Evolutionary conservation across 2,329 filamentous ascomycete genomes (phyloP).

Genomic region (Fusarium poae): DNA sequence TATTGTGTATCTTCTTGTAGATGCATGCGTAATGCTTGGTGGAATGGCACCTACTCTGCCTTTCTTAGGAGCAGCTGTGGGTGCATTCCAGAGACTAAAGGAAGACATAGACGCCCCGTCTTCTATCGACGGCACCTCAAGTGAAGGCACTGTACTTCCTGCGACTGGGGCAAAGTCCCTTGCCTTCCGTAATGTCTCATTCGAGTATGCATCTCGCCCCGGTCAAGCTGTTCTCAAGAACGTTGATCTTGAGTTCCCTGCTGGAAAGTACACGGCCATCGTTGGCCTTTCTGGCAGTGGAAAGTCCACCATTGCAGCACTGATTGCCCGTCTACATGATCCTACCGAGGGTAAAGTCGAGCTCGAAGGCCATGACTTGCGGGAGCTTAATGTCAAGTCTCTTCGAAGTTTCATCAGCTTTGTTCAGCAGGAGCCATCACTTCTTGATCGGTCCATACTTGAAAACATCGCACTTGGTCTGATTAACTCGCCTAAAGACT

Average conservation of each 20-base stretch:
- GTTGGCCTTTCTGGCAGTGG: conserved; percentile 69
- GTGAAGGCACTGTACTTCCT: conserved; percentile 56
- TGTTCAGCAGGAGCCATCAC: conserved; percentile 60
- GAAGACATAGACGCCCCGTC: conserved; percentile 67
- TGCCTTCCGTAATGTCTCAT: conserved; percentile 57
- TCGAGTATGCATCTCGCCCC: conserved; percentile 60
- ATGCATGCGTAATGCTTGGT: conserved; percentile 72
- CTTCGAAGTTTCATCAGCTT: conserved; percentile 58
- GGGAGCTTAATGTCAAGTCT: conserved; percentile 60
- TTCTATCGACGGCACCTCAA: conserved; percentile 59
- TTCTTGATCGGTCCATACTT: conserved; percentile 60
- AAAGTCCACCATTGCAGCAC: conserved; percentile 67
- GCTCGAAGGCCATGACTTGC: conserved; percentile 62
- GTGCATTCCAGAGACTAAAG: conserved; percentile 68
- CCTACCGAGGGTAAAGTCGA: conserved; percentile 61
- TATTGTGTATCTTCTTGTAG: conserved; percentile 69
- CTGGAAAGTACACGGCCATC: conserved; percentile 65
- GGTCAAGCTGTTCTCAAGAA: conserved; percentile 58
- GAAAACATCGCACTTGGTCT: conserved; percentile 64
- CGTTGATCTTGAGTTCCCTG: conserved; percentile 61
- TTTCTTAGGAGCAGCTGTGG: conserved; percentile 68
- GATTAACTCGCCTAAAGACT: conserved; percentile 53
- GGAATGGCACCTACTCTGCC: conserved; percentile 73
- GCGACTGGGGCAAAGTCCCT: conserved; percentile 54
- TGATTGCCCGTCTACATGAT: conserved; percentile 70